Conservation (phyloP, 768 basidiomycete genomes). For the Lanmaoa rubissima region DNA sequence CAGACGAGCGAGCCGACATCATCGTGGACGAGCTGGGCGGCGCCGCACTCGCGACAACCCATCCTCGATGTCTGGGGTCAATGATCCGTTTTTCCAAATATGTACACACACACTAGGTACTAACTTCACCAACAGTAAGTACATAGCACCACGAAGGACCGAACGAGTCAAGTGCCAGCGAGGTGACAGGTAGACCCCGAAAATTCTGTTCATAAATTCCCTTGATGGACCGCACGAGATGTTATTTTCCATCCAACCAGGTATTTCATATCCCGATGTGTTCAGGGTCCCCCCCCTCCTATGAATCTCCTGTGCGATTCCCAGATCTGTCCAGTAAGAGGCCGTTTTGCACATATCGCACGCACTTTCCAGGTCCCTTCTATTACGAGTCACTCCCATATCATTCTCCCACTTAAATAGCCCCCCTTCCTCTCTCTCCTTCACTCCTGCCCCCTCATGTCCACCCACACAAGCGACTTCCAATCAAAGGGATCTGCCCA, state of each 20-base stretch:
- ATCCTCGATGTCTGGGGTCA: conserved; percentile 1
- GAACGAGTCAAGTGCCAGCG: too few species aligned
- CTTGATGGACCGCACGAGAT: not conserved
- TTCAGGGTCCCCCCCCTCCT: conserved; percentile 25
- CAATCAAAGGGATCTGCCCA: conserved; percentile 62
- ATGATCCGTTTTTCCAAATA: not conserved
- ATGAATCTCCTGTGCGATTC: not conserved
- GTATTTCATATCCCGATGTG: conserved; percentile 17
- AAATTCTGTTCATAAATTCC: not conserved
- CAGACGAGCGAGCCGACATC: conserved; percentile 62
- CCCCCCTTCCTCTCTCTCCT: conserved; percentile 17
- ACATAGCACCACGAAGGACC: too few species aligned
- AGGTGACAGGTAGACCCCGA: not conserved
- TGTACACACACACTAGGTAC: too few species aligned
- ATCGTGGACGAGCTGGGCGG: conserved; percentile 52
- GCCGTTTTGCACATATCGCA: not conserved
- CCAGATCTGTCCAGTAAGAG: not conserved
- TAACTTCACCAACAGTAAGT: too few species aligned
- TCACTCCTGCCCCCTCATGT: conserved; percentile 42
- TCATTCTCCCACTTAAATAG: conserved; percentile 33
- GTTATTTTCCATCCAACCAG: too few species aligned
- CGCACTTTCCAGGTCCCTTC: conserved; percentile 1
- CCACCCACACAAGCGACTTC: conserved; percentile 47
- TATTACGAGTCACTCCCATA: not conserved
- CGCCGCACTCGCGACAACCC: conserved; percentile 55